phyloP scores from a whole-genome alignment of 805 yeast genomes.

The Metschnikowia cerradonensis region DNA sequence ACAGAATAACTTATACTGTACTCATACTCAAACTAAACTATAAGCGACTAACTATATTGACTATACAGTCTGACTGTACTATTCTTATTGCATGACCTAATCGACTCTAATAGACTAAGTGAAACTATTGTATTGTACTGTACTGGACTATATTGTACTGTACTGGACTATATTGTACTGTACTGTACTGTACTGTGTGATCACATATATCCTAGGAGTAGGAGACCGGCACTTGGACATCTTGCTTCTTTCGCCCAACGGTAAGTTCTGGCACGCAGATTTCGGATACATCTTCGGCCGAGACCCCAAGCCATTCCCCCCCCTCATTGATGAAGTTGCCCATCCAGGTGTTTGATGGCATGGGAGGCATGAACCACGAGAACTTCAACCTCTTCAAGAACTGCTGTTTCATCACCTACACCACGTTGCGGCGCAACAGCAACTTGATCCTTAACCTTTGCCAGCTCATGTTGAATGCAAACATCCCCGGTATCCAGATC shows the following conservation, averaged over 20 bases:
- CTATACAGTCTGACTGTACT: too few species aligned
- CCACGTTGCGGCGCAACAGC: conserved; percentile 83
- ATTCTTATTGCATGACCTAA: too few species aligned
- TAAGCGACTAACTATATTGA: too few species aligned
- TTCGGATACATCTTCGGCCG: conserved; percentile 95
- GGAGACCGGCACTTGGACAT: conserved; percentile 97
- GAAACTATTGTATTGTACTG: too few species aligned
- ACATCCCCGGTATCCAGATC: conserved; percentile 80
- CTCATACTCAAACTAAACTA: too few species aligned
- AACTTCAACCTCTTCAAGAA: conserved; percentile 84
- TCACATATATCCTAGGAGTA: conserved; percentile 89
- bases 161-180: too few species aligned
- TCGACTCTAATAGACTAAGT: too few species aligned
- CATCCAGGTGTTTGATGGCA: conserved; percentile 93
- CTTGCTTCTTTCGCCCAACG: conserved; percentile 68
- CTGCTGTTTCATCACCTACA: conserved; percentile 91
- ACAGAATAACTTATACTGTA: too few species aligned
- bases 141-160: too few species aligned
- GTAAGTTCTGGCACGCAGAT: conserved; percentile 95
- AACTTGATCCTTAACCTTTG: conserved; percentile 85
- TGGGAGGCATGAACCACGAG: conserved; percentile 88
- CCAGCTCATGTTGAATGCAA: conserved; percentile 90
- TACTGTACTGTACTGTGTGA: conserved; percentile 93
- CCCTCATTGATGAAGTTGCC: conserved; percentile 97
- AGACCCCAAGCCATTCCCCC: conserved; percentile 98